Conservation (phyloP, 148 eudicot genomes). For the Selenicereus undatus region DNA sequence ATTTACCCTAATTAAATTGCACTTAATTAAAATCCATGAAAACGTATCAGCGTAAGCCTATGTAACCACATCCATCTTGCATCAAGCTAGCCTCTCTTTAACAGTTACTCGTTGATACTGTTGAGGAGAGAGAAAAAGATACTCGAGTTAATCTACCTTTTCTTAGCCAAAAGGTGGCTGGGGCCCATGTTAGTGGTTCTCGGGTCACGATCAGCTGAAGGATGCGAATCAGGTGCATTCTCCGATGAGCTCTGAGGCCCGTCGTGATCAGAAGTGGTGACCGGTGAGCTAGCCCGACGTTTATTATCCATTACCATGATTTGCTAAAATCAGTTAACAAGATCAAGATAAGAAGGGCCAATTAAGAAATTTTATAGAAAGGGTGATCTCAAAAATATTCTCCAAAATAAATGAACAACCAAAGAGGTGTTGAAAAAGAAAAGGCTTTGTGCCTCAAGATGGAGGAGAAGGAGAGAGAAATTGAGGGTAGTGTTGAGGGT, state of each 20-base stretch:
- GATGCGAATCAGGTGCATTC: conserved; percentile 59
- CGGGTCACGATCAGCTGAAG: conserved; percentile 36
- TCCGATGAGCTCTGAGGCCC: conserved; percentile 69
- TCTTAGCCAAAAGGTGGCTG: conserved; percentile 39
- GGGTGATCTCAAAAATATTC: background rate
- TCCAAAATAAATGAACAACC: too few species aligned
- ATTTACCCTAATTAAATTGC: background rate
- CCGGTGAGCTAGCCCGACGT: conserved; percentile 22
- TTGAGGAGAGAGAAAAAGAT: background rate
- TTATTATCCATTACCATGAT: conserved; percentile 31
- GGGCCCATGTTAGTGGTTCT: conserved; percentile 42
- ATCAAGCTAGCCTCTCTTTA: too few species aligned
- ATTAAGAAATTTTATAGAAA: background rate
- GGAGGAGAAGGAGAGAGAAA: background rate
- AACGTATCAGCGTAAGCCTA: background rate
- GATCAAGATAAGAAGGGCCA: background rate
- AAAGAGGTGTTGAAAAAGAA: too few species aligned
- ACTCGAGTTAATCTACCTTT: conserved; percentile 40
- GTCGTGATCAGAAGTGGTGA: conserved; percentile 37
- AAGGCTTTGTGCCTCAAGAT: too few species aligned
- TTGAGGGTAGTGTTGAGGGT: conserved; percentile 11
- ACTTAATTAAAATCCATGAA: background rate
- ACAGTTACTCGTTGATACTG: too few species aligned
- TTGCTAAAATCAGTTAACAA: background rate
- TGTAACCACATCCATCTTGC: too few species aligned